Base-by-base conservation (phyloP, 2,329 filamentous ascomycete species). In the Penicillium sp. region DNA sequence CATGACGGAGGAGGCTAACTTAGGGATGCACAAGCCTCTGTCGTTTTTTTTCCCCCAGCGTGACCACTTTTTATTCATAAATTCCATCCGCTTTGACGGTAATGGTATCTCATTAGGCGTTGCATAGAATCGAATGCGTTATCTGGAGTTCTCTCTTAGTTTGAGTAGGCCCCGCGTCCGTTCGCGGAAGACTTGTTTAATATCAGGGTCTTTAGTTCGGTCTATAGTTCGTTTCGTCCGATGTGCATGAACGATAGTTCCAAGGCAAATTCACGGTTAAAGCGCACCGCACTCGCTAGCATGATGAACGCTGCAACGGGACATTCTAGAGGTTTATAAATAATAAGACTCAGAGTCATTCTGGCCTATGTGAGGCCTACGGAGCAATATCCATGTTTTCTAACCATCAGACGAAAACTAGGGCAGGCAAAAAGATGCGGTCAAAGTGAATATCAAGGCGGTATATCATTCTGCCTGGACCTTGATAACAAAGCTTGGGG, bases 121-220 rank as follows among this genome's bases (percentile, higher is more conserved):
- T 68, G 55, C 59, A 65, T 68, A 70, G 57, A 65, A 59, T 60
- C 26, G 49, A 59, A 50, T 53, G 54, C 26, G 42, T 59, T 58
- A 38, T 45, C 53, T 51, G 58, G 24, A 28, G 22, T 44, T 26
- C 49, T 40, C n/a, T 38, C 35, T 15, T 42, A 5, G n/a, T 35
- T n/a, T 51, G 22, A 22, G 22, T 13, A 19, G 49, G 10, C 12
- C 10, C 13, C 3, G 28, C 17, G 49, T 51, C 49, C n/a, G 28
- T 35, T n/a, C n/a, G 10, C n/a, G 30, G 30, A 51, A 22, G 40
- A n/a, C 22, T 26, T 49, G 26, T 33, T 30, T 30, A 17, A 47
- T 26, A 26, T 19, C 38, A 8, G 8, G 8, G 15, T n/a, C 28
- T 30, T 5, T 4, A 30, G 28, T 30, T 8, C 28, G 28, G 28